Percentiles rank a stretch among this genome's conserved stretches.
phyloP scores from a whole-genome alignment of 345 rosid genomes.

The rapeseed (Brassica napus) region DNA sequence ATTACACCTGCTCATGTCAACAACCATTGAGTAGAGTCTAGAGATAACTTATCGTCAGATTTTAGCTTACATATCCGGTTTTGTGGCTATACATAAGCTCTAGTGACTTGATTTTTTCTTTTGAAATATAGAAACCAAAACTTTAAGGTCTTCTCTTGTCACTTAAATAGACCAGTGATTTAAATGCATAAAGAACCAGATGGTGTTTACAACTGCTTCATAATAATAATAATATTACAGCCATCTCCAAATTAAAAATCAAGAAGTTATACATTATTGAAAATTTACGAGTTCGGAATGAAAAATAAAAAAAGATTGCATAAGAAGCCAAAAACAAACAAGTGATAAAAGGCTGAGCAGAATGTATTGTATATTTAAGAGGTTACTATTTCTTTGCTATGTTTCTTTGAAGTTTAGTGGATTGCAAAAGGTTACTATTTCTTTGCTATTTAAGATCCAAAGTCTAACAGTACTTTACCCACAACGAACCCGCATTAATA shows the following conservation, averaged over 20 bases:
- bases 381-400: too few relatives aligned
- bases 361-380: not conserved
- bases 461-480: too few relatives aligned
- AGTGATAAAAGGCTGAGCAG: slow-evolving; percentile 11
- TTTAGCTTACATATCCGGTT: slow-evolving; percentile 8
- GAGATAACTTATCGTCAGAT: not conserved
- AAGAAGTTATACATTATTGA: slow-evolving; percentile 33
- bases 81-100: slow-evolving; percentile 5
- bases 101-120: slow-evolving; percentile 9
- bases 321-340: slow-evolving; percentile 30
- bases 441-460: too few relatives aligned
- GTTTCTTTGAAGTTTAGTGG: not conserved
- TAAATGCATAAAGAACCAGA: slow-evolving; percentile 16
- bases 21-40: slow-evolving; percentile 13
- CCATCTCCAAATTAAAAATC: slow-evolving; percentile 23
- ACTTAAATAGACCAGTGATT: too few relatives aligned
- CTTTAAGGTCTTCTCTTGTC: slow-evolving; percentile 63
- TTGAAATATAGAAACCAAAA: slow-evolving; percentile 17
- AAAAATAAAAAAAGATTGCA: slow-evolving; percentile 26
- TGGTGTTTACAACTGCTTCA: slow-evolving; percentile 16
- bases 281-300: not conserved
- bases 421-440: too few relatives aligned
- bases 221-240: slow-evolving; percentile 8
- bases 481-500: too few relatives aligned
- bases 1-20: slow-evolving; percentile 35